phyloP scores from a whole-genome alignment of 2,329 filamentous ascomycete genomes.

The Paramyrothecium roridum region DNA sequence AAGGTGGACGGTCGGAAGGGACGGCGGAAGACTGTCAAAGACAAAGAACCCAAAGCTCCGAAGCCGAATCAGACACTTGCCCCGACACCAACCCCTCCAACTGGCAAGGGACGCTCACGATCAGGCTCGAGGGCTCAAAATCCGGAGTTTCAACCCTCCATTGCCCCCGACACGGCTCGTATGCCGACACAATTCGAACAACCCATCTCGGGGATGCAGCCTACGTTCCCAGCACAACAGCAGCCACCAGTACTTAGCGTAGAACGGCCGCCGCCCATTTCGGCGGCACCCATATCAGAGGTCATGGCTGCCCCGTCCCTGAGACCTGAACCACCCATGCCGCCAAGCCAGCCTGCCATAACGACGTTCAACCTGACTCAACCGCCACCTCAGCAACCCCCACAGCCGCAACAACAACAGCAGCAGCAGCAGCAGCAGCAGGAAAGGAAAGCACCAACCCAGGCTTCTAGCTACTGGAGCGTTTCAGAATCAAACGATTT shows the following conservation, averaged over 20 bases:
- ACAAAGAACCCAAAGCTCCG: constrained; percentile 37
- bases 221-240: constrained; percentile 34
- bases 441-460: constrained; percentile 51
- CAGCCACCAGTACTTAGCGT: constrained; percentile 20
- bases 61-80: constrained; percentile 42
- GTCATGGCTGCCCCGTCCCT: constrained; percentile 56
- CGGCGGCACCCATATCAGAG: constrained; percentile 42
- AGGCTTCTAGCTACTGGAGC: constrained; percentile 83
- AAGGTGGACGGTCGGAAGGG: constrained; percentile 39
- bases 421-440: constrained; percentile 18
- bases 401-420: neutral
- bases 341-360: constrained; percentile 42
- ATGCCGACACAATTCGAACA: constrained; percentile 41
- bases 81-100: constrained; percentile 36
- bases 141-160: constrained; percentile 37
- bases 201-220: constrained; percentile 35
- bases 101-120: constrained; percentile 47
- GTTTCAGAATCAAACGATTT: constrained; percentile 79
- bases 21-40: constrained; percentile 34
- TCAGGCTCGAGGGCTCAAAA: constrained; percentile 51
- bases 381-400: constrained; percentile 24
- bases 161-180: constrained; percentile 36
- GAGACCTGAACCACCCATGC: constrained; percentile 46
- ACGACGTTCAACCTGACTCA: constrained; percentile 49
- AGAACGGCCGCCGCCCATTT: constrained; percentile 31